Evolutionary conservation across 805 yeast species (phyloP), one percentile per base, ranked within the genome.

Genomic region (Hanseniaspora jakobsenii): DNA sequence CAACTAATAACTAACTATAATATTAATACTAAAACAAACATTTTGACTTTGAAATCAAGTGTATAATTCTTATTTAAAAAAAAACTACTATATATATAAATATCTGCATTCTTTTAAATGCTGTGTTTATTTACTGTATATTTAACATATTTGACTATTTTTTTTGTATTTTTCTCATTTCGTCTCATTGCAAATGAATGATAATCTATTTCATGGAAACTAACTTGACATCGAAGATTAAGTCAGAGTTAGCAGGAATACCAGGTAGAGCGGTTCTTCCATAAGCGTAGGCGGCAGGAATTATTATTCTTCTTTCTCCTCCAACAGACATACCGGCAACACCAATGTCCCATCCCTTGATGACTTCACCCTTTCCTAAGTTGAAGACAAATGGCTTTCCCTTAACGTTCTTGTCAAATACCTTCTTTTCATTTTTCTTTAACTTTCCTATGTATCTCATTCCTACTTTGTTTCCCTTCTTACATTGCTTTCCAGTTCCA

Each of bases 301-400:
- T 85, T 50, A 85, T 75, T 54, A 91, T 85, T 71, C 97, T 79
- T 75, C 98, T 87, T 74, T 91, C 98, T 61, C 97, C 97, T 59
- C 95, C 95, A 61, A 84, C 94, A 47, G 94, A 78, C 96, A 91
- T 87, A 63, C 97, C 97, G 48, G 89, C 86, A 57, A 91, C 91
- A 73, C 99, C 99, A 59, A 89, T 74, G 63, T 91, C 99, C 84
- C 95, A 91, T 53, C 97, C 98, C 66, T 84, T 84, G 72, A 91
- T 91, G 55, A 94, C 96, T 69, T 91, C 98, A 61, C 97, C 98
- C 64, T 81, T 82, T 58, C 98, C 98, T 56, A 91, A 74, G 51
- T 75, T 76, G 67, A 91, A 91, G 52, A 67, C 66, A 66, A 91
- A 91, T 59, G 99, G 98, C 71, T 85, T 89, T 58, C 99, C 99